Base-by-base conservation (phyloP, 2,329 filamentous ascomycete genomes). In the Albifimbria verrucaria region DNA sequence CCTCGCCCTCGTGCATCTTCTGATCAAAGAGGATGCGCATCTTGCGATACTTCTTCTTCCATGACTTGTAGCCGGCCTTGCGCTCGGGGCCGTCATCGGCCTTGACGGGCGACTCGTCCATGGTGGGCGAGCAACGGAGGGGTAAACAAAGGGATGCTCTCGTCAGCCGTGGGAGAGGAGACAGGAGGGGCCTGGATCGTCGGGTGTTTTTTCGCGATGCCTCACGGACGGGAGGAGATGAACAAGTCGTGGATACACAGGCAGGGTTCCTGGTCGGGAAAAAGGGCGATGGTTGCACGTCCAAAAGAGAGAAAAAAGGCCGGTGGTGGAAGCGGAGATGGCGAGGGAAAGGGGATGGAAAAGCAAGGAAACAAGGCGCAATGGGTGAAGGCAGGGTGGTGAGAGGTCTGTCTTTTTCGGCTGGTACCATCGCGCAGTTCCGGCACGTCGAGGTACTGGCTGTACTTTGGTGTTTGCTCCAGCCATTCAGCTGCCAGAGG, bases 41-140 rank as follows among this genome's bases (percentile, higher is more conserved):
- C 80, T 95, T 95, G 64, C 89, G 88, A 71, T 95, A 99, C 78
- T 99, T 99, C 76, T 96, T 96, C 81, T 90, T 91, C 79, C 81
- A 88, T 44, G 84, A 88, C 65, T 83, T 87, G 70, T 87, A 84
- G 75, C 80, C 64, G 73, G 77, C 70, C 75, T 62, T 65, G 60
- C 62, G 68, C 48, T 80, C 52, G 68, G 65, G 62, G 78, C 75
- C 53, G 44, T 76, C 75, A 55, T 79, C 75, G 58, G 68, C 67
- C 59, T 78, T 77, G 58, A 73, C 61, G 55, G 68, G 62, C 39
- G 65, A 59, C 7, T 66, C 69, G 53, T 66, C 68, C 68, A 70
- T 71, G 51, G 55, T 52, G 48, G 36, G 32, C 32, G 32, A 5
- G 32, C 12, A 39, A 39, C 32, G 32, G 11, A n/a, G 4, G 15